Evolutionary conservation across 2,329 filamentous ascomycete genomes (phyloP), one percentile per base, ranked within the genome.

Genomic region (Diaporthe destruens): DNA sequence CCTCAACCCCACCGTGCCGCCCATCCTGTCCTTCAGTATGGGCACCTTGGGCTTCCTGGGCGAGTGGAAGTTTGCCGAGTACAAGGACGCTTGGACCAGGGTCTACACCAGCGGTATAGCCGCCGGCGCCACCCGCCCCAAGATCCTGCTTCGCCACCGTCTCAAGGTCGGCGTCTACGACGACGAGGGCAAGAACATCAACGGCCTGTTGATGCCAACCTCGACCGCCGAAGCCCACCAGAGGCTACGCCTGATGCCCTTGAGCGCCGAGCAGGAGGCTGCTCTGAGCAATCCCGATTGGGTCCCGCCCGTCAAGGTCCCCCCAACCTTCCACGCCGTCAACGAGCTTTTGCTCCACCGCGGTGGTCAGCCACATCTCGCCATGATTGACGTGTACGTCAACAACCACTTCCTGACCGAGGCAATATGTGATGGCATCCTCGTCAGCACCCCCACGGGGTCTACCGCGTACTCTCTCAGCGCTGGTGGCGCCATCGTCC

Each of bases 391-490:
- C 79, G 94, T 99, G 55, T 96, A 91, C 78, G 92, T 98, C 73
- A 95, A 95, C 77, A 93, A 94, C 44, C 91, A 94, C 70, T 97
- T 96, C 78, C 86, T 99, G 57, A 99, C 96, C 1, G 95, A 98
- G 81, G 96, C 94, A 0, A 95, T 97, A 16, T 96, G 95, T 1
- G 96, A 99, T 81, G 96, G 96, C 66, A 97, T 99, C 81, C 92
- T 98, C 56, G 91, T 98, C 72, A 95, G 93, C 75, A 98, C 96
- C 0, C 96, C 96, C 0, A 99, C 96, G 0, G 96, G 96, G 3
- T 97, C 94, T 53, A 99, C 96, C 0, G 96, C 96, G 0, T 99
- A 99, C 84, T 96, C 93, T 73, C 87, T 99, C n/a, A 96, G 93
- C 76, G 93, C 93, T 3, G 96, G 96, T 3, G 96, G 96, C 0